Percentiles rank a stretch among this genome's conserved stretches.
Evolutionary conservation across 2,329 filamentous ascomycete species (phyloP).

Genomic region (Sphaerostilbella broomeana): DNA sequence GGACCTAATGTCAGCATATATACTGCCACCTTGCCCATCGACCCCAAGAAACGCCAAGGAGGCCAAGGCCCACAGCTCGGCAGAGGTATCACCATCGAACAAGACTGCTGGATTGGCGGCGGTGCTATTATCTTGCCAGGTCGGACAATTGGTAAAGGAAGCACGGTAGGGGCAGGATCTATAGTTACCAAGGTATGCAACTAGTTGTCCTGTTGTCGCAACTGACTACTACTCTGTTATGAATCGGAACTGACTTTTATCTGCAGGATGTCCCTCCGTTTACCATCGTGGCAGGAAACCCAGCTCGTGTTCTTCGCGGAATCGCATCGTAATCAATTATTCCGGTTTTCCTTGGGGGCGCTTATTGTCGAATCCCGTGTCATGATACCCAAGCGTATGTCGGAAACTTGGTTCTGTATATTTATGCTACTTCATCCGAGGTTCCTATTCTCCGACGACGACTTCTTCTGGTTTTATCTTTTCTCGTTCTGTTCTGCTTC

Average conservation of each 20-base stretch:
- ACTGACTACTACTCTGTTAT: background rate
- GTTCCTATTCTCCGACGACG: background rate
- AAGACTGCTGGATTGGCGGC: constrained; percentile 78
- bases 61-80: constrained; percentile 66
- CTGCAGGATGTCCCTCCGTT: constrained; percentile 57
- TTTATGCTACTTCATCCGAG: constrained; percentile 9
- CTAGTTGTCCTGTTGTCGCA: background rate
- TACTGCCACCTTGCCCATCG: constrained; percentile 64
- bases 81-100: constrained; percentile 67
- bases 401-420: constrained; percentile 18
- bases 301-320: constrained; percentile 50
- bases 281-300: constrained; percentile 64
- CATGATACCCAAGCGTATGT: constrained; percentile 25
- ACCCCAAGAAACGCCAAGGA: constrained; percentile 67
- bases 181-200: constrained; percentile 68
- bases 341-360: constrained; percentile 5
- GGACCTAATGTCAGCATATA: constrained; percentile 84
- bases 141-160: constrained; percentile 71
- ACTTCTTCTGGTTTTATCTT: background rate
- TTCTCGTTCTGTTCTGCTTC: too few relatives aligned
- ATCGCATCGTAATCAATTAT: constrained; percentile 18
- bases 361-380: constrained; percentile 19
- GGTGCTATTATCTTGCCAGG: constrained; percentile 73
- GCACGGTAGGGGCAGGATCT: constrained; percentile 73
- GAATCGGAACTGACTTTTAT: background rate